Conservation (phyloP, 2,329 filamentous ascomycete species). For the Penicillium sp. region DNA sequence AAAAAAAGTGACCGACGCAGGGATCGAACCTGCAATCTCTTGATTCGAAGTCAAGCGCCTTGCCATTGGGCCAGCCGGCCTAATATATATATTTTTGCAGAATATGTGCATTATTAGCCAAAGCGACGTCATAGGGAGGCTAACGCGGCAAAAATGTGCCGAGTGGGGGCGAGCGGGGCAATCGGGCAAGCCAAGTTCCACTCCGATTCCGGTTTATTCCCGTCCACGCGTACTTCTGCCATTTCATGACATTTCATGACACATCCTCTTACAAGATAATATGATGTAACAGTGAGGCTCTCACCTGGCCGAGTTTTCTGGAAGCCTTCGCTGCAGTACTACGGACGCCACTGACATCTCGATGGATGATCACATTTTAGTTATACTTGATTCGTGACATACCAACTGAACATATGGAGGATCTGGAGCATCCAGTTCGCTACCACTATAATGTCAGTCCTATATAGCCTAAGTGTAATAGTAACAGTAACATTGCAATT, state of each 20-base stretch:
- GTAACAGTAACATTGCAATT: background rate
- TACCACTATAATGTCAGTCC: background rate
- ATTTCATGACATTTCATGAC: background rate
- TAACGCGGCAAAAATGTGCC: constrained; percentile 24
- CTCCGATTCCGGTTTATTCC: constrained; percentile 10
- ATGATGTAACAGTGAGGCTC: constrained; percentile 15
- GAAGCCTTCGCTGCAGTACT: constrained; percentile 35
- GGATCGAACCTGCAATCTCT: constrained; percentile 51
- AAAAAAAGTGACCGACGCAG: constrained; percentile 37
- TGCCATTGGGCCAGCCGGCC: constrained; percentile 48
- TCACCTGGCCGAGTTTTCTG: constrained; percentile 26
- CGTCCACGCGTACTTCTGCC: background rate
- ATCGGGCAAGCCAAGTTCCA: background rate
- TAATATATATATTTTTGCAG: rapidly evolving
- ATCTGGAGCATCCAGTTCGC: background rate
- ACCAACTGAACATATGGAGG: background rate
- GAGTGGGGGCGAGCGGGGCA: constrained; percentile 13
- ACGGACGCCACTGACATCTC: constrained; percentile 1
- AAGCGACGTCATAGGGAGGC: background rate
- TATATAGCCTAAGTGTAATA: background rate
- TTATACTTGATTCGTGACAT: background rate
- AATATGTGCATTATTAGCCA: background rate
- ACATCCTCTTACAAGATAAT: background rate
- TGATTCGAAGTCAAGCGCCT: constrained; percentile 54
- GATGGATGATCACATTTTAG: background rate